Evolutionary conservation across 1,139 yeast genomes (phyloP), one percentile per base, ranked within the genome.

Genomic region (Kodamaea sp.): DNA sequence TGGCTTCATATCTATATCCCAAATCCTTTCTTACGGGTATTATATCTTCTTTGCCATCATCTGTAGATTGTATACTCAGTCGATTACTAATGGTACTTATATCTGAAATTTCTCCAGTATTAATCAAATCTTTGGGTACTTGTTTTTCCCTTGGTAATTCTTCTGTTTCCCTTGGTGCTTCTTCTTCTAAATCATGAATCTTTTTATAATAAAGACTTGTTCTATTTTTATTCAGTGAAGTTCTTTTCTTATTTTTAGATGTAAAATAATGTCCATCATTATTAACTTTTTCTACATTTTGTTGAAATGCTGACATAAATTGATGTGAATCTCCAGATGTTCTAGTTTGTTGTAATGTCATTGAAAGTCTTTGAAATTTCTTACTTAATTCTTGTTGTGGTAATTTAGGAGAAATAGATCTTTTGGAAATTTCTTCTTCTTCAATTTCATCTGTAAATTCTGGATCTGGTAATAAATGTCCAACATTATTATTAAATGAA

Each of bases 251-350:
- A 29, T 36, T 35, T 6, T 44, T 31, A 8, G 36, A 35, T 9
- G 42, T 39, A n/a, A 30, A 33, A 30, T 36, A 36, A 9, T 39
- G 36, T 8, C 39, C 39, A 29, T 42, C 49, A 32, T 45, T 42
- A 36, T 54, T 56, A 20, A 49, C 57, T 12, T 48, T 50, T 24
- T 59, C 59, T 11, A 62, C 60, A 44, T 70, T 71, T 44, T 66
- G 70, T 44, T 66, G 72, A 49, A 72, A 71, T n/a, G 63, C 53
- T 39, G 52, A 60, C 62, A 70, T 67, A 48, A 72, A 71, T 33
- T 61, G 57, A 42, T 65, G 57, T 2, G 75, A 70, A 41, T 70
- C 74, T 10, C 65, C 65, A 4, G 75, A 65, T 1, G 71, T 59
- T 22, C 50, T 38, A 2, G 63, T 51, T 27, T 63, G 62, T 39